phyloP scores from a whole-genome alignment of 805 yeast genomes.

The Kodamaea jinghongensis region DNA sequence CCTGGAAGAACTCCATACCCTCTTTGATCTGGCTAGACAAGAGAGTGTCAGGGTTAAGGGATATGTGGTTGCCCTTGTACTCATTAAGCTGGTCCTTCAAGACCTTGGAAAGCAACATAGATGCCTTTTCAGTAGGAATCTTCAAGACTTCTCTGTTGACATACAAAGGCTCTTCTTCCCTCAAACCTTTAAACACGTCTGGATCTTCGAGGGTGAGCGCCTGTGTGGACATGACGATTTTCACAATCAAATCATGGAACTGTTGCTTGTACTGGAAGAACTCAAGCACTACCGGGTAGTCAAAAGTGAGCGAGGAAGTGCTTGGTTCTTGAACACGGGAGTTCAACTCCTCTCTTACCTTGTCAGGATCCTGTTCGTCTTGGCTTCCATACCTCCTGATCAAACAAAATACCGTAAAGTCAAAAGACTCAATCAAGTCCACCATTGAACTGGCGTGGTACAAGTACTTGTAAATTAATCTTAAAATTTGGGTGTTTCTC shows the following conservation, averaged over 20 bases:
- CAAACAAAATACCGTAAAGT: conserved; percentile 53
- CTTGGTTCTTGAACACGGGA: not conserved
- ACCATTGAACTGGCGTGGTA: conserved; percentile 48
- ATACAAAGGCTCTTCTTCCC: conserved; percentile 49
- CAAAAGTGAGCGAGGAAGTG: conserved; percentile 31
- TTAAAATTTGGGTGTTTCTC: conserved; percentile 52
- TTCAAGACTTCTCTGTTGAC: conserved; percentile 38
- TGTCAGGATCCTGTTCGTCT: conserved; percentile 16
- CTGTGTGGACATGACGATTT: conserved; percentile 66
- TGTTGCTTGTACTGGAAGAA: conserved; percentile 73
- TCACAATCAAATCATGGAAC: conserved; percentile 57
- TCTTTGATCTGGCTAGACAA: conserved; percentile 38
- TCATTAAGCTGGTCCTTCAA: conserved; percentile 47
- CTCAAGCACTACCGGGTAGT: conserved; percentile 60
- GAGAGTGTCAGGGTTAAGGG: conserved; percentile 38
- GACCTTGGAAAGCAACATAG: conserved; percentile 45
- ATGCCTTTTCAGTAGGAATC: conserved; percentile 47
- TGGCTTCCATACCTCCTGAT: conserved; percentile 30
- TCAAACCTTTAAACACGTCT: conserved; percentile 64
- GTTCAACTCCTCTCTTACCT: conserved; percentile 8
- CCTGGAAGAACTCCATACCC: conserved; percentile 31
- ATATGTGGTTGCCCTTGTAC: conserved; percentile 30
- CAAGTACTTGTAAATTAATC: conserved; percentile 52
- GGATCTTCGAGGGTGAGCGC: conserved; percentile 70
- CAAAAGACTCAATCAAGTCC: conserved; percentile 58